phyloP scores from a whole-genome alignment of 768 basidiomycete genomes.

The Tulasnella sp. region DNA sequence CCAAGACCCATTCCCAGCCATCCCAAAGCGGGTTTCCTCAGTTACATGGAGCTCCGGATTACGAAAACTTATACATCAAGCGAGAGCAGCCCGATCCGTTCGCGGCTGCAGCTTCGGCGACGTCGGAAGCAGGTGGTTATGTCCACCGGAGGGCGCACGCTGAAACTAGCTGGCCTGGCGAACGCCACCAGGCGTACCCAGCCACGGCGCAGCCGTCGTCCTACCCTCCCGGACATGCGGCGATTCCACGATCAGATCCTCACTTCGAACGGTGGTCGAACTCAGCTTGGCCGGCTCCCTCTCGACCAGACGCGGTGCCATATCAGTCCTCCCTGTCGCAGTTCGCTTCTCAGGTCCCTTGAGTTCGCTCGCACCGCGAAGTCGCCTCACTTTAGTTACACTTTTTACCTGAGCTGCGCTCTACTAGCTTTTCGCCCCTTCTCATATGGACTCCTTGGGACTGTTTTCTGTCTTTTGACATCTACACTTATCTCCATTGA shows the following conservation, averaged over 20 bases:
- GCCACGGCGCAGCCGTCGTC: neutral
- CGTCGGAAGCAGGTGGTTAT: neutral
- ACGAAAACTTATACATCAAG: neutral
- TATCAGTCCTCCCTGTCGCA: slow-evolving; percentile 9
- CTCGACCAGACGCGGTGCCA: neutral
- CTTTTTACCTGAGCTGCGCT: neutral
- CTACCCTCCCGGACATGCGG: slow-evolving; percentile 1
- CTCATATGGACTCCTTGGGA: neutral
- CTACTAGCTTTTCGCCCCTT: neutral
- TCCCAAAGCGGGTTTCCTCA: neutral
- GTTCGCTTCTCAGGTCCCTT: slow-evolving; percentile 1
- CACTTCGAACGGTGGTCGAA: neutral
- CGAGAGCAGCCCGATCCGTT: neutral
- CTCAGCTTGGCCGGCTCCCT: neutral
- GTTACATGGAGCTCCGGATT: neutral
- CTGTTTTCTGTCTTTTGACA: neutral
- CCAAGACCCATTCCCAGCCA: neutral
- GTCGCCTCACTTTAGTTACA: slow-evolving; percentile 1
- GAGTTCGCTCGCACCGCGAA: neutral
- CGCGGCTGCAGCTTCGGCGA: neutral
- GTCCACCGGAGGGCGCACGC: neutral
- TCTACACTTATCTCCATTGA: slow-evolving; percentile 12
- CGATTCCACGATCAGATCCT: neutral
- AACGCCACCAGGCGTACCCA: slow-evolving; percentile 9
- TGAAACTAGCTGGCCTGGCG: neutral